Evolutionary conservation across 495 filamentous ascomycete genomes (phyloP).

Genomic region (Penicillium fimorum): DNA sequence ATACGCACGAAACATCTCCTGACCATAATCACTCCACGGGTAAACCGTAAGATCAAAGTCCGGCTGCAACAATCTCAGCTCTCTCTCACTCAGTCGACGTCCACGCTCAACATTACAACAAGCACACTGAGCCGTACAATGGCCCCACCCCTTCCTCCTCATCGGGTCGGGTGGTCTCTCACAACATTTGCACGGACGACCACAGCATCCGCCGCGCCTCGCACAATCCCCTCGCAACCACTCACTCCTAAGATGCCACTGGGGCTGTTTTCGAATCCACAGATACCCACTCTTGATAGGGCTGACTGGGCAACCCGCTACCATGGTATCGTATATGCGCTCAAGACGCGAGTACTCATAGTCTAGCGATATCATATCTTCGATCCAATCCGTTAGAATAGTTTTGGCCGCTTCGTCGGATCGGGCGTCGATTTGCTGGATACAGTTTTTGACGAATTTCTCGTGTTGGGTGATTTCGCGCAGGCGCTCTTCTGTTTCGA

Average conservation of each 20-base stretch:
- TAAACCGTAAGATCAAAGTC: conserved; percentile 6
- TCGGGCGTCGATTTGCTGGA: background rate
- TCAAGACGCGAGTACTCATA: conserved; percentile 2
- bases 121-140: conserved; percentile 12
- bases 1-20: conserved; percentile 8
- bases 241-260: conserved; percentile 7
- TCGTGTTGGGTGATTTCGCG: conserved; percentile 8
- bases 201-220: conserved; percentile 12
- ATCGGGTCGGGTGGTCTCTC: background rate
- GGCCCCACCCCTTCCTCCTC: conserved; percentile 10
- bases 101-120: conserved; percentile 6
- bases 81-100: background rate
- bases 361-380: conserved; percentile 5
- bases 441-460: background rate
- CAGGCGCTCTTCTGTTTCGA: conserved; percentile 2
- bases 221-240: conserved; percentile 11
- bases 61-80: conserved; percentile 3
- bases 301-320: background rate
- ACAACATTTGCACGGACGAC: conserved; percentile 6
- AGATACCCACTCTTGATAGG: conserved; percentile 8
- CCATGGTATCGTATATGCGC: background rate
- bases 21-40: conserved; percentile 9
- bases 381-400: background rate
- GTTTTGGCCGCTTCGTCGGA: background rate
- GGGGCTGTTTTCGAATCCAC: conserved; percentile 3